Evolutionary conservation across 2,329 filamentous ascomycete genomes (phyloP), one percentile per base, ranked within the genome.

Genomic region (Aspergillus fructus): DNA sequence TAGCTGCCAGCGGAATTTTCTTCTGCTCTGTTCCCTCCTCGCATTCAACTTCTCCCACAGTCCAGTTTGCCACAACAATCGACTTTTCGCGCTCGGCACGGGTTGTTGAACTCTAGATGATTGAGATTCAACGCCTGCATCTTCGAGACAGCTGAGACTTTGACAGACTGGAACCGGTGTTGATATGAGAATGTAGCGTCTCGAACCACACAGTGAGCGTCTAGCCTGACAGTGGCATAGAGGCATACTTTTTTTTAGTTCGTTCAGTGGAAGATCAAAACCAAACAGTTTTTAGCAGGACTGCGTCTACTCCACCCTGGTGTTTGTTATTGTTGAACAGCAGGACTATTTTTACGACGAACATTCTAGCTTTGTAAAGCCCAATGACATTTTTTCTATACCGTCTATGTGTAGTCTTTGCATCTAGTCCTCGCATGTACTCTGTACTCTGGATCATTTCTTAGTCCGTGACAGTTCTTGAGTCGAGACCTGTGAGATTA

Each of bases 231-330:
- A 62, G 68, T 74, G 71, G 68, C 69, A 61, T 64, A 66, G 73
- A 72, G 69, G 75, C 71, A 68, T 76, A 72, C 68, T 73, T 72
- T 71, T 74, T 71, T 66, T 68, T 66, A 48, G 70, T 73, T 75
- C 73, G 72, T 74, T 75, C 73, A 69, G 75, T 78, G 76, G 76
- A 67, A 78, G 73, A 78, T 70, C 72, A 74, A 78, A 76, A 71
- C 72, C 69, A 72, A 72, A 71, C 75, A 74, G 75, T 76, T 78
- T 78, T 76, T 78, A 78, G 76, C 76, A 78, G 76, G 67, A 69
- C 76, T 74, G 75, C 76, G 76, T 78, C 76, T 77, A 76, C 76
- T 78, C 76, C 76, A 78, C 76, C 76, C 76, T 78, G 73, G 72
- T 74, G 71, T 71, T 75, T 67, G 66, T 58, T 56, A 68, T 58